Evolutionary conservation across 2,329 filamentous ascomycete species (phyloP), one percentile per base, ranked within the genome.

Genomic region (Fusarium hainanense): DNA sequence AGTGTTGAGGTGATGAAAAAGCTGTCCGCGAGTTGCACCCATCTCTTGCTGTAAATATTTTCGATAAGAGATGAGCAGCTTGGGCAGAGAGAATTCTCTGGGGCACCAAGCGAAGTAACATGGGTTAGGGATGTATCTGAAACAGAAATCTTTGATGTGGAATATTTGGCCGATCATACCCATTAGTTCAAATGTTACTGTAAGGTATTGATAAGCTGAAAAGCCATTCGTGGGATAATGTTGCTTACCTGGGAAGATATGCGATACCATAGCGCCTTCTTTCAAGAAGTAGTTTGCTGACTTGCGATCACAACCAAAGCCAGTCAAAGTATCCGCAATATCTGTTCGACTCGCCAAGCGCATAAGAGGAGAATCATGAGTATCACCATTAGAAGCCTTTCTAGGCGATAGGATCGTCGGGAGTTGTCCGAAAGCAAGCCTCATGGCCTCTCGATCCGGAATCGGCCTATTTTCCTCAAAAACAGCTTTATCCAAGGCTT

Each of bases 101-200:
- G 48, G 28, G 20, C 25, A 46, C 63, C 63, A 66, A n/a, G 28
- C 25, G 8, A 43, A 61, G 42, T 61, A 66, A 20, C 61, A 66
- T 7, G 63, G 63, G 11, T 66, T 66, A 3, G 63, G 61, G 3
- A 66, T 61, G 10, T 66, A 66, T 49, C 63, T 59, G 7, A 66
- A 66, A 40, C 61, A 66, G 8, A 66, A 54, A 11, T 66, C 54
- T 8, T 46, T 66, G 20, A 66, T 61, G 12, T 66, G 63, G 14
- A 66, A 60, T 21, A 66, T 8, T 27, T 66, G 61, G 0, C 63
- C 54, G 13, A 54, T 25, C 63, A 66, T 66, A 1, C 61, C 61
- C 14, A 66, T 66, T 2, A 66, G 54, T 4, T 66, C 61, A 21
- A 66, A 66, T 0, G 47, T 66, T 1, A 66, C 63, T 66, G 4